Percentiles rank a stretch among this genome's conserved stretches.
Conservation (phyloP, 2,329 filamentous ascomycete species). For the Emergomyces pasteurianus region DNA sequence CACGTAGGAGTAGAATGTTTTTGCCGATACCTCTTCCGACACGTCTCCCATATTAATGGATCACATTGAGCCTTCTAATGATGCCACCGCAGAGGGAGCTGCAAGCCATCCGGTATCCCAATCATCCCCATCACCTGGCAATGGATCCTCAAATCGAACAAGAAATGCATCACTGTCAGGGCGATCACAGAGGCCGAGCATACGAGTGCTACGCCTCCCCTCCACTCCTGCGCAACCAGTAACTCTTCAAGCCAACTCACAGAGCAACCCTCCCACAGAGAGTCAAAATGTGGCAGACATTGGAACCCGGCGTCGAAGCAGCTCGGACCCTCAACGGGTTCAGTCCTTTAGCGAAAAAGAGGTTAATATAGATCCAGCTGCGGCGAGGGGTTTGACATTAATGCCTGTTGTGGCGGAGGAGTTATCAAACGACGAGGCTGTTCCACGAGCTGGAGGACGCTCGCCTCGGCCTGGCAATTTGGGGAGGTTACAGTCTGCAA, state of each 20-base stretch:
- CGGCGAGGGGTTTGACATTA: constrained; percentile 10
- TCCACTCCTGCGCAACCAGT: constrained; percentile 9
- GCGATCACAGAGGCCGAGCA: constrained; percentile 10
- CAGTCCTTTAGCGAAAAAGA: constrained; percentile 20
- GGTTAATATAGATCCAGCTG: constrained; percentile 13
- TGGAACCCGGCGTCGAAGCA: constrained; percentile 27
- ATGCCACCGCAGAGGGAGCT: background rate
- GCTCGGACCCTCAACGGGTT: constrained; percentile 27
- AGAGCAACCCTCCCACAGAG: background rate
- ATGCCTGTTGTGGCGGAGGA: constrained; percentile 28
- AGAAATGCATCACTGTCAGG: background rate
- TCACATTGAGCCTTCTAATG: constrained; percentile 23
- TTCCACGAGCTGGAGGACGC: background rate
- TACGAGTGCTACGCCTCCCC: constrained; percentile 12
- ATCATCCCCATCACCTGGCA: background rate
- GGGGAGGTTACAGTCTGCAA: constrained; percentile 4
- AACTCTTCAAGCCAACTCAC: constrained; percentile 6
- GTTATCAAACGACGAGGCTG: constrained; percentile 14
- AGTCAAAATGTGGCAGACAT: constrained; percentile 18
- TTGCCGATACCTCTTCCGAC: background rate
- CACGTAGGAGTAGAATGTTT: background rate
- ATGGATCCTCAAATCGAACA: background rate
- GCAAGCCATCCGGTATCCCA: background rate
- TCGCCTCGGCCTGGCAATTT: constrained; percentile 6
- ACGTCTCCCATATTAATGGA: constrained; percentile 19